Base-by-base conservation (phyloP, 495 filamentous ascomycete genomes). In the Lasiosphaeria miniovina region DNA sequence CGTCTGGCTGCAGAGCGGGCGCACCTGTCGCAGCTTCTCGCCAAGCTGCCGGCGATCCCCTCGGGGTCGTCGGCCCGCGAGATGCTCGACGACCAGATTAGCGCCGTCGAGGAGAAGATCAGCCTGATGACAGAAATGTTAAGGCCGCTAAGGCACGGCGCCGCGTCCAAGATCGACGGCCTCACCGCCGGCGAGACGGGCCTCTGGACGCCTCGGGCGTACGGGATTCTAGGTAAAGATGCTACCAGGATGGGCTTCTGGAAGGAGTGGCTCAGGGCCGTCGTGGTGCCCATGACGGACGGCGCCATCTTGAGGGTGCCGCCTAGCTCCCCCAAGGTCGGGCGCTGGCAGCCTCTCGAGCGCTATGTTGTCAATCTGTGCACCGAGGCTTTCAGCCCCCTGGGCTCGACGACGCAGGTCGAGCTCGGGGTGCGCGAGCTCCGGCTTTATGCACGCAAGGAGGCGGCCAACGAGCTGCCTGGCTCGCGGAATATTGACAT, bases 341-440 rank as follows among this genome's bases (percentile, higher is more conserved):
- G 94, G n/a, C 84, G 91, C 60, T 98, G 94, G 94, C 93, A 96
- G 68, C 94, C 94, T 32, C 74, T 98, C 55, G 94, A 98, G 76
- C 84, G 91, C 74, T 98, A 97, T 74, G 94, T 98, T 43, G 89
- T 98, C 75, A 98, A 98, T 69, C 83, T 98, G 24, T 98, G 94
- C 73, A 93, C 92, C 10, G 95, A 98, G 71, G 94, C 94, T 6
- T 87, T 93, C 64, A 90, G 90, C 64, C 94, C 94, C 3, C 86
- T 93, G 24, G 87, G 89, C 32, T 98, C 94, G 4, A 91, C 92
- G 72, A 98, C 94, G 0, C 95, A 98, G 70, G 93, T 98, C 15
- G 94, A 98, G 75, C 78, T 98, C 17, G 85, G 88, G 1, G 86
- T 98, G 14, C 86, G 94, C 49, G 94, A 98, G 65, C 77, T 98